Evolutionary conservation across 2,329 filamentous ascomycete species (phyloP), one percentile per base, ranked within the genome.

Genomic region (Pseudopyrenochaeta lycopersici): DNA sequence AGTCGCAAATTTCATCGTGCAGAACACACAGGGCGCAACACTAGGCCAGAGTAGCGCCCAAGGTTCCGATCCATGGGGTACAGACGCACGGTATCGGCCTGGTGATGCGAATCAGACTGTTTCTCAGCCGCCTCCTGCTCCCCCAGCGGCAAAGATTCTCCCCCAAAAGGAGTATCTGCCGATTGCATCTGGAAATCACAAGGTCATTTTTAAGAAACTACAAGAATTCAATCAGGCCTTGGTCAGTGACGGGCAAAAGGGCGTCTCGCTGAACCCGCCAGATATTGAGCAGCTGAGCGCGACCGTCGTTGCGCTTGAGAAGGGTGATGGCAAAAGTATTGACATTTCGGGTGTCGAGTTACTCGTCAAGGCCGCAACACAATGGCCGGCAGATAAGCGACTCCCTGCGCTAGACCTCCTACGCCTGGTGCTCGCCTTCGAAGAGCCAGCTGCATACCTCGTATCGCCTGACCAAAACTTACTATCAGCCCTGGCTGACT

Each of bases 1-100:
- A 71, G 92, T 97, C 14, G 91, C 93, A 6, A 90, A 95, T 62
- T 98, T 97, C 76, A 97, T 99, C 64, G 85, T 90, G 9, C 84
- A 90, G 50, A 98, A 98, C 70, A 96, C 93, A 1, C 87, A 94
- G 77, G 93, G 92, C 3, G 90, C 92, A 7, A 91, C 88, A 1
- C 78, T 97, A n/a, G 92, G 92, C 1, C 84, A 88, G 52, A 64
- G 70, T 62, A 72, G 81, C 45, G 68, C 72, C 14, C 78, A 83
- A 42, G 80, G 79, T 4, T 80, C 85, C 30, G 91, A 96, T 75
- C 89, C 91, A 0, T 92, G 88, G 80, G 92, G 91, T 6, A 88
- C 87, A 15, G 91, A 94, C 62, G 85, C 87, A 47, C 83, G 91
- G 62, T 96, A 96, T 74, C 85, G 89, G 46, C 91, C 92, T 18